Evolutionary conservation across 768 basidiomycete species (phyloP).

Genomic region (Amanita subjunquillea): DNA sequence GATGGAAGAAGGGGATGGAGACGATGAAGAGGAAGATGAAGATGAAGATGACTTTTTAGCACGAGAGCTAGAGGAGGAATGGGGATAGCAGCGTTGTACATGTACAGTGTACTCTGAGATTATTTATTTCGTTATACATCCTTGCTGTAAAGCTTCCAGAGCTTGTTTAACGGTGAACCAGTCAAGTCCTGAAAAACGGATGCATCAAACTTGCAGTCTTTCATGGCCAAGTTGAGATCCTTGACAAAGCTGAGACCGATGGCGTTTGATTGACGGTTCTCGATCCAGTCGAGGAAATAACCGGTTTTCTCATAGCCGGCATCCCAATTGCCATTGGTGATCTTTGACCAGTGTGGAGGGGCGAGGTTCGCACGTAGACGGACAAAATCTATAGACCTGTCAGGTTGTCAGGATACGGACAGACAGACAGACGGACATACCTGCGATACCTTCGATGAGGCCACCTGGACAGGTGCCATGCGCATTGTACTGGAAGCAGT

Average conservation of each 20-base stretch:
- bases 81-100: constrained; percentile 40
- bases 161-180: constrained; percentile 37
- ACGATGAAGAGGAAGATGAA: constrained; percentile 37
- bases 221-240: constrained; percentile 47
- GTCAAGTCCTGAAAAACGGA: constrained; percentile 42
- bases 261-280: constrained; percentile 26
- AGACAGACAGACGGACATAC: constrained; percentile 21
- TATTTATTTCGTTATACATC: background rate
- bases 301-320: constrained; percentile 67
- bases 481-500: constrained; percentile 68
- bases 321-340: constrained; percentile 50
- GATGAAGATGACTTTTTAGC: constrained; percentile 75
- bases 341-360: constrained; percentile 63
- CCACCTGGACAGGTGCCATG: constrained; percentile 53
- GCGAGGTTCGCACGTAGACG: constrained; percentile 45
- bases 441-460: constrained; percentile 73
- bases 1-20: constrained; percentile 30
- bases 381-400: constrained; percentile 47
- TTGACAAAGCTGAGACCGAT: constrained; percentile 39
- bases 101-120: background rate
- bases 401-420: background rate
- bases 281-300: constrained; percentile 66
- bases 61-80: constrained; percentile 69
- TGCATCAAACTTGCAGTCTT: constrained; percentile 37
- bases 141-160: constrained; percentile 45